Evolutionary conservation across 208 protist species (phyloP), one percentile per base, ranked within the genome.

Genomic region (Dictyostelium gargantuum): DNA sequence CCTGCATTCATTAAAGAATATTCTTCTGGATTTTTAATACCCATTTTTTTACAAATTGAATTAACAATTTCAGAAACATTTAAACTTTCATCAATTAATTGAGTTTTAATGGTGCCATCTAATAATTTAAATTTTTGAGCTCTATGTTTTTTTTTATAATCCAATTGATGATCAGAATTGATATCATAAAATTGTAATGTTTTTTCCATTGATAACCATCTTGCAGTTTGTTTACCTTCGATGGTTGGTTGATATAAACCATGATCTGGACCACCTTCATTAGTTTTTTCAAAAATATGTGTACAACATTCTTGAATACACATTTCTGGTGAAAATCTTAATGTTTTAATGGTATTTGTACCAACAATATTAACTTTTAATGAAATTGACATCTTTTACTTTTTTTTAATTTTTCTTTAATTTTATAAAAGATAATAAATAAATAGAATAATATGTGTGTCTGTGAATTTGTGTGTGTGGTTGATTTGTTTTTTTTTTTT

Each of bases 111-210:
- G 6, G 80, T 93, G 0, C 76, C 93, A 68, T 97, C 95, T 2
- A 96, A 54, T n/a, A 96, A 48, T 77, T 95, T 94, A 6, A 97
- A 92, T 56, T 94, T 94, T 10, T 96, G 86, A 5, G 93, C 92
- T 26, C 95, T 76, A 52, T 96, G 94, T 86, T 96, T 96, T 92
- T 97, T 97, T 44, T 93, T 93, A 58, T 95, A 95, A 54, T 96
- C 91, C 13, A 97, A 11, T 48, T 84, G 84, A 26, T n/a, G 40
- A n/a, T 91, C 85, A 1, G 29, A 32, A 42, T 93, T 80, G 26
- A 97, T 81, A 52, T 97, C 95, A 68, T 97, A 97, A 82, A 95
- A 97, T 38, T 77, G 44, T 6, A 97, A 77, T 17, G 96, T 96
- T 66, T 92, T 92, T 9, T 94, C 92, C 17, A 66, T 32, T 32